Evolutionary conservation across 176 grass and related monocot genomes (phyloP).

Genomic region (Aegilops tauschii): DNA sequence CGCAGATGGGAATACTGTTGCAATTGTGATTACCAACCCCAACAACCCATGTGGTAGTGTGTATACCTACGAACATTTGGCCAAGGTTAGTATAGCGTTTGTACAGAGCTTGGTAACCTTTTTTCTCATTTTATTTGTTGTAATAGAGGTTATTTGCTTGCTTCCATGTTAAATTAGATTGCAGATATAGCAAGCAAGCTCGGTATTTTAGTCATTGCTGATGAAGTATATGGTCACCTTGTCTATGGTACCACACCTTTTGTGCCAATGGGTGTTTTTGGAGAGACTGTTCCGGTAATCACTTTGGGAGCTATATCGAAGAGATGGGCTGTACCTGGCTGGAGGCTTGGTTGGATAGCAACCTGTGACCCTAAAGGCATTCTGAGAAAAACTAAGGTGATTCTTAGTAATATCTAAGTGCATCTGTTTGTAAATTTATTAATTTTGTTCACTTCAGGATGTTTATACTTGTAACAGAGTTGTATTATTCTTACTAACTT

Average conservation of each 20-base stretch:
- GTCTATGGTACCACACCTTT: slow-evolving; percentile 64
- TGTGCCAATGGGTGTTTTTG: slow-evolving; percentile 66
- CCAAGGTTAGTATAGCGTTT: slow-evolving; percentile 37
- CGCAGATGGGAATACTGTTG: slow-evolving; percentile 64
- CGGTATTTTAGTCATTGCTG: slow-evolving; percentile 66
- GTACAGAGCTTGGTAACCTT: not conserved
- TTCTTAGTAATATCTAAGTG: not conserved
- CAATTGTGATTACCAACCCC: slow-evolving; percentile 63
- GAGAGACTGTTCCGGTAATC: slow-evolving; percentile 51
- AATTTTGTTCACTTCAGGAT: not conserved
- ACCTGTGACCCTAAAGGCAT: slow-evolving; percentile 60
- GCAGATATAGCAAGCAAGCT: slow-evolving; percentile 58
- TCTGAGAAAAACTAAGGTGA: slow-evolving; percentile 61
- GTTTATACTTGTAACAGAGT: slow-evolving; percentile 1
- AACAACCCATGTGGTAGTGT: slow-evolving; percentile 75
- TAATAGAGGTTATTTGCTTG: not conserved
- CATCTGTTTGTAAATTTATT: not conserved
- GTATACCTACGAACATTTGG: slow-evolving; percentile 47
- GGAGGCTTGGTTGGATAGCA: slow-evolving; percentile 78
- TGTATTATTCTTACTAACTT: not conserved
- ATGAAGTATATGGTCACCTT: slow-evolving; percentile 70
- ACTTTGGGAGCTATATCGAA: slow-evolving; percentile 75
- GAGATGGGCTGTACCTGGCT: slow-evolving; percentile 74
- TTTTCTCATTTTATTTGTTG: not conserved
- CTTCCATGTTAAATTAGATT: slow-evolving; percentile 35